Base-by-base conservation (phyloP, 495 filamentous ascomycete genomes). In the Geopyxis carbonaria region DNA sequence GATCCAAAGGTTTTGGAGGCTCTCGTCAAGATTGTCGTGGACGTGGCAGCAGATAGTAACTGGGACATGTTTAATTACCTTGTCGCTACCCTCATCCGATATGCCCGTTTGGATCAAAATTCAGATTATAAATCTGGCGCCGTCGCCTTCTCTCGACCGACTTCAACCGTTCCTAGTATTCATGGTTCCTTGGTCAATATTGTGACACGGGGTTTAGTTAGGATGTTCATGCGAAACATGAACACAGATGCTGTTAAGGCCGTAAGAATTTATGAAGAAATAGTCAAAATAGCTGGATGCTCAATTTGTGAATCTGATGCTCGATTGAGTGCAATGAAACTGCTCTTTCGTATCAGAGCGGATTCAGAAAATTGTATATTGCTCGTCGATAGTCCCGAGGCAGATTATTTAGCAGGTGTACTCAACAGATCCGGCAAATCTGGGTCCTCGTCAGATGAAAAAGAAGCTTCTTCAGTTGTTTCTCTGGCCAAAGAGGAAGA, bases 321-420 rank as follows among this genome's bases (percentile, higher is more conserved):
- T 31, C 78, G 83, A 8, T 61, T 94, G 18, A 77, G 75, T 7
- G 77, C 78, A 3, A 70, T 93, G 62, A 91, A 83, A 49, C 59
- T 93, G 31, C 63, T 95, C 5, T 85, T 89, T 51, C 73, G 87
- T 15, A 61, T 95, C 14, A 70, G 87, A 34, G 80, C 81, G 20
- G 80, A 93, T 53, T 78, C 73, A 22, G 69, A 75, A 11, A 67
- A 82, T 32, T 68, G 71, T 23, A 66, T 94, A 3, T 76, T 74
- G 29, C 59, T 93, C 20, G 66, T 72, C 1, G 57, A 68, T 5
- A 64, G 66, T 5, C 67, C 70, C 0, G 83, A 91, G 46, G 73
- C 69, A 29, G 73, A 78, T 46, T 69, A 67, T 32, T 59, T 93
- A 8, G 79, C 87, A 27, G 70, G 69, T 20, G 66, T 74, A 5